Base-by-base conservation (phyloP, 2,329 filamentous ascomycete genomes). In the Penicillium sp. region DNA sequence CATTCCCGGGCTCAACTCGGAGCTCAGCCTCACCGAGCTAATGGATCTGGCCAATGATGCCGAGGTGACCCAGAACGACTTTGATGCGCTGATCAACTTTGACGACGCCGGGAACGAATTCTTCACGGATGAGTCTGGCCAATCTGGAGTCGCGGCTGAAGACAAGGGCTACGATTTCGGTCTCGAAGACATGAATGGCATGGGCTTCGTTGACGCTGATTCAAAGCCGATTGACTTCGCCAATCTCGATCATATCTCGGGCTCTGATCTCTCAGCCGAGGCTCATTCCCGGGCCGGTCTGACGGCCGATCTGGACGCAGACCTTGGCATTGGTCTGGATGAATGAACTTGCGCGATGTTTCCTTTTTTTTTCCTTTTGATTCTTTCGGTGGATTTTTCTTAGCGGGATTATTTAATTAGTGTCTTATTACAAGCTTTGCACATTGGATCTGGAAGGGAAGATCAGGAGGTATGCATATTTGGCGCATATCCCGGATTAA, bases 31-130 rank as follows among this genome's bases (percentile, higher is more conserved):
- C 3, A 73, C 69, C 40, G 69, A 76, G 47, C 65, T 77, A 29
- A 77, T 76, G 69, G 73, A 75, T 55, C 59, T 77, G 25, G 75
- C 75, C 26, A 76, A 77, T 48, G 75, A 76, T 46, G 74, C 72
- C 6, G 75, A 77, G 54, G 74, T 76, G 22, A 77, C 71, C 2
- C 73, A 77, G 51, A 75, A 77, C 49, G 76, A 78, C 52, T 75
- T 79, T 26, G 77, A 79, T 52, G 74, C 75, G 0, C 58, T 79
- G 51, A 76, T 79, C 59, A 77, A 78, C 54, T 75, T 78, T 48
- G 77, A 79, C 41, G 76, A 77, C 46, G 68, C 69, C 1, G 64
- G 66, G 1, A 69, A 63, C 18, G 73, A 76, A 18, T 60, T 74
- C 27, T 73, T 76, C 40, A 56, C 65, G 0, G 66, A 68, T 6